Conservation (phyloP, 805 yeast genomes). For the Candida maris region DNA sequence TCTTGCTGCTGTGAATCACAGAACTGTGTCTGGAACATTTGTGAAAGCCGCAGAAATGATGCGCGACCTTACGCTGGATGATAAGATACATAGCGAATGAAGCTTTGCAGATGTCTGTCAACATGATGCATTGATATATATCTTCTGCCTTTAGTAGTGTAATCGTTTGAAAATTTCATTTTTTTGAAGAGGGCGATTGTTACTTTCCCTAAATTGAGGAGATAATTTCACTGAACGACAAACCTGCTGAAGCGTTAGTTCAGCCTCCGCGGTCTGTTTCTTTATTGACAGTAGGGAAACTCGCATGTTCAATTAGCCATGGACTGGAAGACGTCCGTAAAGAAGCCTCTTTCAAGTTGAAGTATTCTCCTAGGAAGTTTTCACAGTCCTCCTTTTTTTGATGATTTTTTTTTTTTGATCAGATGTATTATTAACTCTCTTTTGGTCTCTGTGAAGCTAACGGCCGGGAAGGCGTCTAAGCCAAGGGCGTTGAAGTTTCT, state of each 20-base stretch:
- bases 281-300: no score
- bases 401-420: no score
- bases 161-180: not conserved
- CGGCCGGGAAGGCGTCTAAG: no score
- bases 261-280: no score
- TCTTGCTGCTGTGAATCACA: conserved; percentile 14
- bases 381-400: no score
- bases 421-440: no score
- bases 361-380: no score
- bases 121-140: not conserved
- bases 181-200: not conserved
- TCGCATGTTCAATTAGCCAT: no score
- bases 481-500: no score
- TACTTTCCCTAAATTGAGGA: not conserved
- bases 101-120: not conserved
- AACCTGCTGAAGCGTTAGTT: not conserved
- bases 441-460: no score
- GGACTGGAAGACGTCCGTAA: no score
- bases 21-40: conserved; percentile 22
- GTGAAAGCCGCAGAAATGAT: conserved; percentile 24
- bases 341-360: no score
- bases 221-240: not conserved
- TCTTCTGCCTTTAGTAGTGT: not conserved
- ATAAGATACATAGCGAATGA: not conserved
- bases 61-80: conserved; percentile 14